Percentiles rank a stretch among this genome's conserved stretches.
phyloP scores from a whole-genome alignment of 1,284 basidiomycete species.

The Hypsizygus ulmarius region DNA sequence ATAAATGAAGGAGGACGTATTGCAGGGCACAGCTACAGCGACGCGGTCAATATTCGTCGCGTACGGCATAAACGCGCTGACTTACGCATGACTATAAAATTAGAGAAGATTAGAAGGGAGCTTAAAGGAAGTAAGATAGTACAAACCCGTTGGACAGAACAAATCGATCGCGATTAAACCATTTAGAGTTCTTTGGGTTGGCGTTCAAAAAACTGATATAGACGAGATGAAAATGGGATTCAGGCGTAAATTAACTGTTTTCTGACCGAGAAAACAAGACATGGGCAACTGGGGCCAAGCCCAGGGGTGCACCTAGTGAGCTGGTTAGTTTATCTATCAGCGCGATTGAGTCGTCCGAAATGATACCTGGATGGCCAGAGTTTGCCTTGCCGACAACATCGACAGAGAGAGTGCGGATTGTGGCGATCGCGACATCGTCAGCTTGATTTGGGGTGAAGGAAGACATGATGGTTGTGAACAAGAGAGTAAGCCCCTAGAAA shows the following conservation, averaged over 20 bases:
- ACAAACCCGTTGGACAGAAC: constrained; percentile 81
- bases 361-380: constrained; percentile 85
- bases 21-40: constrained; percentile 73
- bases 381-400: constrained; percentile 81
- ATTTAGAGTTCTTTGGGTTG: constrained; percentile 86
- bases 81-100: constrained; percentile 65
- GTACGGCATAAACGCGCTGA: constrained; percentile 19
- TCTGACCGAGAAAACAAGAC: constrained; percentile 77
- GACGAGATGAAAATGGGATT: constrained; percentile 6
- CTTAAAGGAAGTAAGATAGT: background rate
- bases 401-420: constrained; percentile 70
- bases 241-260: background rate
- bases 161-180: constrained; percentile 90
- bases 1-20: constrained; percentile 80
- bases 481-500: constrained; percentile 9
- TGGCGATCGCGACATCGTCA: constrained; percentile 63
- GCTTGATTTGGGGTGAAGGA: constrained; percentile 36
- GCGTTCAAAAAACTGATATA: constrained; percentile 71
- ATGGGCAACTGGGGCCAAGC: constrained; percentile 88
- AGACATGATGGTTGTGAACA: constrained; percentile 37
- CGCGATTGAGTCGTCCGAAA: constrained; percentile 8
- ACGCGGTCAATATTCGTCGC: background rate
- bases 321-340: constrained; percentile 10
- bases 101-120: background rate
- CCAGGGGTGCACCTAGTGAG: constrained; percentile 80